These are phyloP conservation scores for Colletotrichum eleusines DNA, from an alignment of 2,329 filamentous ascomycete genomes.

Conservation along the genomic window DNA sequence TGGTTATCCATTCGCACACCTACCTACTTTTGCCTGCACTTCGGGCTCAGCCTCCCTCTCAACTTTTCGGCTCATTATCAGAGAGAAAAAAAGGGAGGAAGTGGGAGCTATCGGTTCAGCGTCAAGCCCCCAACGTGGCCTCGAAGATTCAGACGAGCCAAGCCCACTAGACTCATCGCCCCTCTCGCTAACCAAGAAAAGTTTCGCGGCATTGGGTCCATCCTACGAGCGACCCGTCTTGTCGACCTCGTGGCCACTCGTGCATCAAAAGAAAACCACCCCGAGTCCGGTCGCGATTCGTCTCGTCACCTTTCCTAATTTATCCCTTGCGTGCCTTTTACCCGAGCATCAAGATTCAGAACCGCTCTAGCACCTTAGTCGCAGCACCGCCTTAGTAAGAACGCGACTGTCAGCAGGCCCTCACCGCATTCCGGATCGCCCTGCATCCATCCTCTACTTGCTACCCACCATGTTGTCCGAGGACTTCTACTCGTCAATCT, in stretches of 20 bases:
- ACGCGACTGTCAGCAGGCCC: constrained; percentile 13
- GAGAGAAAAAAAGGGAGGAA: not conserved
- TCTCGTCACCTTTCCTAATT: not conserved
- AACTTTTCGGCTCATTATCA: not conserved
- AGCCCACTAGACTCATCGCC: not conserved
- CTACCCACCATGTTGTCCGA: constrained; percentile 67
- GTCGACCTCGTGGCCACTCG: constrained; percentile 11
- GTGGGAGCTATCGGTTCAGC: not conserved
- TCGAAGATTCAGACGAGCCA: constrained; percentile 12
- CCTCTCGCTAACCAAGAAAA: not conserved
- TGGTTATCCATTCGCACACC: not conserved
- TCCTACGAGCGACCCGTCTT: constrained; percentile 4
- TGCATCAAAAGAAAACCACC: not conserved
- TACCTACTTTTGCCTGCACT: not conserved
- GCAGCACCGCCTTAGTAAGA: constrained; percentile 9
- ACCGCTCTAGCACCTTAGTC: constrained; percentile 23
- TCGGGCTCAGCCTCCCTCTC: not conserved
- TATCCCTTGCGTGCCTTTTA: constrained; percentile 26
- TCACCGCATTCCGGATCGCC: constrained; percentile 7
- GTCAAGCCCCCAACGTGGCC: constrained; percentile 32
- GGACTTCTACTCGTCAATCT: constrained; percentile 69
- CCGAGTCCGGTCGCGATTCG: constrained; percentile 23
- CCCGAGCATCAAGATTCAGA: constrained; percentile 14
- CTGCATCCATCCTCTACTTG: not conserved
- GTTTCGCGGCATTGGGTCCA: constrained; percentile 25